Base-by-base conservation (phyloP, 495 filamentous ascomycete genomes). In the Neurospora sp. region DNA sequence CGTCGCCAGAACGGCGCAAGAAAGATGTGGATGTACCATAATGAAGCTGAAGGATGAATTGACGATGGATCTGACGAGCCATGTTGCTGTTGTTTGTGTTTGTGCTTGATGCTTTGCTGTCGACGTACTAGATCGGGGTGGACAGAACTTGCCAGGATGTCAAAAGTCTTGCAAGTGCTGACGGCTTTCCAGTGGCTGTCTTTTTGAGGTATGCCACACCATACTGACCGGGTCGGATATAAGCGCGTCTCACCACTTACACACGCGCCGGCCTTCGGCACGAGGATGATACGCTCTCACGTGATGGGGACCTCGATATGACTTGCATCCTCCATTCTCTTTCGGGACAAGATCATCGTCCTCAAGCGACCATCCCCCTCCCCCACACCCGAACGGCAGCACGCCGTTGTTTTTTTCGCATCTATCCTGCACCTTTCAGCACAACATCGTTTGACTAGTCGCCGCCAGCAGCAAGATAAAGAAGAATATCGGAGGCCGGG, bases 201-300 rank as follows among this genome's bases (percentile, higher is more conserved):
- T 53, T 53, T 22, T 53, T 22, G 4, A 27, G 3, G 3, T 20
- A 10, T 45, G 2, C 10, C 20, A 59, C 20, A 65, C 53, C 14
- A 65, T 8, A 16, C 14, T 17, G 22, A 1, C 22, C 53, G 27
- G 27, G 12, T 65, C 27, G 53, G 27, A 17, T 8, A 16, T 4
- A 65, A 65, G 6, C 77, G 77, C 77, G 77, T 71, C 41, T 17
- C 31, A 16, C 53, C 14, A 65, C 53, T 65, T 17, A 1, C 22
- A 37, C 53, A 40, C 44, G 61, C 42, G 35, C 59, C 27, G 42
- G 12, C 38, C 8, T 22, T 22, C 40, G n/a, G 74, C 77, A 70
- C 77, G 77, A 74, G 42, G 1, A 12, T 70, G 76, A 65, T 73
- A 73, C 76, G 76, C 37, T 31, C 1, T 74, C 77, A 77, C 76